Conservation (phyloP, 768 basidiomycete genomes). For the Xerocomellus intermedius region DNA sequence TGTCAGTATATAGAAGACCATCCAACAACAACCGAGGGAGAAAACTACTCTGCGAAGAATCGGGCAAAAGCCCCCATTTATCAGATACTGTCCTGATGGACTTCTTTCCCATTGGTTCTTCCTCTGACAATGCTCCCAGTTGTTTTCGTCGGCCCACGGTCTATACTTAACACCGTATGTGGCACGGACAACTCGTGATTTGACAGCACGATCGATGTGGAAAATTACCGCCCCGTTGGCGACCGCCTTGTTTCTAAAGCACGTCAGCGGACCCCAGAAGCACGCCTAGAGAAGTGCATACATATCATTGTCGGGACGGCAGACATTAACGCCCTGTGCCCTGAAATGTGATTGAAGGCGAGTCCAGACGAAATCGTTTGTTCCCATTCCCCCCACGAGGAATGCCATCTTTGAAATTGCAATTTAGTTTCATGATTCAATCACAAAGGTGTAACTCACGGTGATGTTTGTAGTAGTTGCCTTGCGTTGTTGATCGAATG, state of each 20-base stretch:
- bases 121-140: conserved; percentile 5
- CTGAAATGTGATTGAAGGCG: conserved; percentile 7
- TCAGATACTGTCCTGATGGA: not conserved
- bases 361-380: conserved; percentile 7
- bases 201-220: not conserved
- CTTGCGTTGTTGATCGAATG: conserved; percentile 11
- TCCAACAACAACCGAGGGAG: not conserved
- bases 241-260: conserved; percentile 10
- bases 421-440: not conserved
- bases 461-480: not conserved
- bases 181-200: not conserved
- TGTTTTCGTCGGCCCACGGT: not conserved
- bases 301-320: conserved; percentile 10
- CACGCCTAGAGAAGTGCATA: not conserved
- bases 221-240: conserved; percentile 7
- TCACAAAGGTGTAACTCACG: not conserved
- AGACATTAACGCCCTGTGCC: not conserved
- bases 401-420: conserved; percentile 9
- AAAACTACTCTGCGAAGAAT: conserved; percentile 4
- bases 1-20: not conserved
- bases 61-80: not conserved
- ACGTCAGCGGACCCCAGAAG: not conserved
- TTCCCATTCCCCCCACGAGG: conserved; percentile 9
- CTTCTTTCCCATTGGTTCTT: not conserved
- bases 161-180: not conserved